Evolutionary conservation across 2,329 filamentous ascomycete species (phyloP).

Genomic region (Paecilomyces fulvus): DNA sequence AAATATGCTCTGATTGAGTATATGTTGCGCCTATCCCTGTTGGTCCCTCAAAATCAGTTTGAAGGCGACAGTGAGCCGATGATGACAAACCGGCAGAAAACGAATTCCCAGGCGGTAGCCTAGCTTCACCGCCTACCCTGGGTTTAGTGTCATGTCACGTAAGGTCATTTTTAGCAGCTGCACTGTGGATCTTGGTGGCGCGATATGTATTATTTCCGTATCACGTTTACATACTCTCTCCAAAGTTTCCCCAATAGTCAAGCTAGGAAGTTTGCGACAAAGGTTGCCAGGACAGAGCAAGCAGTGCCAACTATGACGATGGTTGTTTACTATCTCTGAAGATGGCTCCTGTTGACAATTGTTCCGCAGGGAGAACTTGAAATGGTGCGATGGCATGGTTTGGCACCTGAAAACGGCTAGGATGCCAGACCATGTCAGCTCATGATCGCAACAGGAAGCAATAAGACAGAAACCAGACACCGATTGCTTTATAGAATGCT

Average conservation of each 20-base stretch:
- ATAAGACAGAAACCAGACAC: not conserved
- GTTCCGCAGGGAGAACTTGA: not conserved
- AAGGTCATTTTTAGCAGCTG: constrained; percentile 1
- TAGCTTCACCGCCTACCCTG: not conserved
- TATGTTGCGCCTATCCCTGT: not conserved
- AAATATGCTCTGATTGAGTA: not conserved
- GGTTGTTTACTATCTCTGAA: not conserved
- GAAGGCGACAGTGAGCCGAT: not conserved
- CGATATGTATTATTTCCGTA: not conserved
- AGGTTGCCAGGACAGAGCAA: not conserved
- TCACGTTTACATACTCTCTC: not conserved
- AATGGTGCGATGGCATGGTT: not conserved
- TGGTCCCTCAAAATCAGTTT: not conserved
- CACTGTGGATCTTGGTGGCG: not conserved
- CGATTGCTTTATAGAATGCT: not conserved
- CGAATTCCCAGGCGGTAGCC: not conserved
- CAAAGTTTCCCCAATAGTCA: not conserved
- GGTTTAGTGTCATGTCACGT: not conserved
- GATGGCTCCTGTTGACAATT: not conserved
- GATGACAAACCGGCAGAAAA: constrained; percentile 1
- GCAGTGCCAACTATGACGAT: not conserved
- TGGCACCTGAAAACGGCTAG: not conserved
- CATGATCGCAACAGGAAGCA: not conserved
- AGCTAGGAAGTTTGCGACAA: not conserved
- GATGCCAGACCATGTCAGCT: not conserved